These are phyloP conservation scores for Dalbergia oliveri DNA, from an alignment of 306 rosid genomes.

Conservation along the genomic window DNA sequence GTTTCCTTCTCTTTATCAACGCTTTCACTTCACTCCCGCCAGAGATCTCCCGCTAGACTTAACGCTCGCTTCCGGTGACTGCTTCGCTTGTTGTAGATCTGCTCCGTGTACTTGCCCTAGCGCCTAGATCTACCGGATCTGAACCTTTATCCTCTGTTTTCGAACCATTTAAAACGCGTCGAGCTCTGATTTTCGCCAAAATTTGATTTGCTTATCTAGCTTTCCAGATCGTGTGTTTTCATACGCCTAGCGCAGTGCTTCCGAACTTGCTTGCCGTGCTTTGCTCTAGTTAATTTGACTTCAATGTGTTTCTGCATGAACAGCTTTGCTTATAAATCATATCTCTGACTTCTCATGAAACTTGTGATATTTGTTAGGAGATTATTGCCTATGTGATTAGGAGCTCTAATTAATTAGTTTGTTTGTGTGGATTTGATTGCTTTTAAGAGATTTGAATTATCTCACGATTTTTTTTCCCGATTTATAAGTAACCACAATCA, in stretches of 20 bases:
- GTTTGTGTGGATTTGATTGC: not conserved
- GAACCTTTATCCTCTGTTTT: constrained; percentile 26
- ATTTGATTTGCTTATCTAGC: not conserved
- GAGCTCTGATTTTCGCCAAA: not conserved
- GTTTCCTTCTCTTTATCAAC: not conserved
- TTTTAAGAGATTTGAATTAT: not conserved
- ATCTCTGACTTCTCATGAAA: not conserved
- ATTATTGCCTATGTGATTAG: not conserved
- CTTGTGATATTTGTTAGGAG: not conserved
- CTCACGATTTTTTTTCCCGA: no score
- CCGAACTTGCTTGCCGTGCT: not conserved
- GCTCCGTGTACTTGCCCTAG: not conserved
- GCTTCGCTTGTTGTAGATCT: constrained; percentile 49
- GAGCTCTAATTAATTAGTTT: not conserved
- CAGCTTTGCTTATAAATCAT: not conserved
- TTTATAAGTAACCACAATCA: no score
- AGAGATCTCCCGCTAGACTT: constrained; percentile 37
- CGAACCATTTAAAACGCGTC: not conserved
- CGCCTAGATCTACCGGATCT: constrained; percentile 59
- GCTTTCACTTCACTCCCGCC: not conserved
- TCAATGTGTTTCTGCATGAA: not conserved
- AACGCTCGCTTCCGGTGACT: not conserved
- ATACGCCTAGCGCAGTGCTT: not conserved
- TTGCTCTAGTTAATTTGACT: not conserved
- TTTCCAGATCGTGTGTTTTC: constrained; percentile 8